Conservation (phyloP, 768 basidiomycete species). For the Psilocybe cubensis region DNA sequence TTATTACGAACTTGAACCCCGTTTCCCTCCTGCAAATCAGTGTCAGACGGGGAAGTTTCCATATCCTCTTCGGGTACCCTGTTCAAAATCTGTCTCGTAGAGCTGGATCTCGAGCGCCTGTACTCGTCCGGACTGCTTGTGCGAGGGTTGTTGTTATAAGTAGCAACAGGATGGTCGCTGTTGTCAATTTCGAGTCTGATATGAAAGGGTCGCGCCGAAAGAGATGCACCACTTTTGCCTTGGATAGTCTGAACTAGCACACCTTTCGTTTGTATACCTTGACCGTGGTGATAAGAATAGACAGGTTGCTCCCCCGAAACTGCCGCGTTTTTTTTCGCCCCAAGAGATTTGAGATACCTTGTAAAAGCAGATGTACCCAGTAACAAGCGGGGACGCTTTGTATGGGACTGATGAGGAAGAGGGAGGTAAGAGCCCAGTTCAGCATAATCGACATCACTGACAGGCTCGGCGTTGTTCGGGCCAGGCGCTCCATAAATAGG, state of each 20-base stretch:
- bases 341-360: slow-evolving; percentile 1
- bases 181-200: slow-evolving; percentile 3
- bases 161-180: slow-evolving; percentile 1
- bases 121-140: slow-evolving; percentile 23
- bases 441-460: slow-evolving; percentile 5
- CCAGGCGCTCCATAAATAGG: slow-evolving; percentile 10
- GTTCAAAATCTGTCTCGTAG: slow-evolving; percentile 17
- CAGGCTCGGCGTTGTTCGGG: slow-evolving; percentile 18
- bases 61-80: slow-evolving; percentile 30
- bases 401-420: slow-evolving; percentile 2
- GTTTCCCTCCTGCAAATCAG: neutral
- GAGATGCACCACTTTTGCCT: neutral
- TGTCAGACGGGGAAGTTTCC: slow-evolving; percentile 10
- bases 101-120: slow-evolving; percentile 17
- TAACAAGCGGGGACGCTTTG: neutral
- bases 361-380: slow-evolving; percentile 1
- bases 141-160: slow-evolving; percentile 2
- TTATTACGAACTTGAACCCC: neutral
- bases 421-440: slow-evolving; percentile 4
- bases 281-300: neutral
- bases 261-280: neutral
- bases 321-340: neutral
- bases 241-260: neutral
- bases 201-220: neutral
- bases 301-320: neutral